Evolutionary conservation across 768 basidiomycete species (phyloP), one percentile per base, ranked within the genome.

Genomic region (Sistotremastrum suecicum): DNA sequence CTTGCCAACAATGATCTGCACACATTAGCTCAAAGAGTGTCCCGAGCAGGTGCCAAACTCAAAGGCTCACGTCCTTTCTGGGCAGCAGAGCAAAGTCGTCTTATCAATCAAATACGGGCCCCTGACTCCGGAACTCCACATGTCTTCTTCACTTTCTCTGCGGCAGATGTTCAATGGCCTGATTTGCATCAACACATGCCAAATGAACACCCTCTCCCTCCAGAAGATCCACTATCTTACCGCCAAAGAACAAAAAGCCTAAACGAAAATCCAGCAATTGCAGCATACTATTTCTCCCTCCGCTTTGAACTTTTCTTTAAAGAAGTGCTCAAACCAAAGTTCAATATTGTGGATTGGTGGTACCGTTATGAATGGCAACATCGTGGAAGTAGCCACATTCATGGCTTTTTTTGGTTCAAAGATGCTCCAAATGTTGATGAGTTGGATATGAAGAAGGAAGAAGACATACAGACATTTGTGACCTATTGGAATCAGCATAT

Each of bases 131-230:
- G 54, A 7, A 44, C 54, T 31, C 58, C 59, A 9, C 53, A 56
- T 51, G 28, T 54, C 7, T 60, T 62, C 46, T 51, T 58, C 42
- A 61, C 58, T 3, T 45, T 53, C 4, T 56, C 52, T 10, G 53
- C 58, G 2, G 61, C 61, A 0, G 60, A 60, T 50, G 47, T 61
- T 1, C 59, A 62, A 39, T 59, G 61, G 60, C 56, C 55, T 7
- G 58, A 62, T 46, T 49, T 62, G 45, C 60, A 62, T 44, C 52
- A 51, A 11, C 58, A 49, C 41, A 49, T 49, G 29, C 32, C 48
- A 43, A 49, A 0, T 48, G n/a, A n/a, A n/a, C n/a, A n/a, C n/a
- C n/a, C n/a, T n/a, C n/a, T n/a, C n/a, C n/a, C n/a, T n/a, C n/a
- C n/a, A n/a, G n/a, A n/a, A n/a, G n/a, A n/a, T n/a, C n/a, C n/a